These are phyloP conservation scores for Citrullus amarus DNA, from an alignment of 306 rosid species.

Conservation along the genomic window DNA sequence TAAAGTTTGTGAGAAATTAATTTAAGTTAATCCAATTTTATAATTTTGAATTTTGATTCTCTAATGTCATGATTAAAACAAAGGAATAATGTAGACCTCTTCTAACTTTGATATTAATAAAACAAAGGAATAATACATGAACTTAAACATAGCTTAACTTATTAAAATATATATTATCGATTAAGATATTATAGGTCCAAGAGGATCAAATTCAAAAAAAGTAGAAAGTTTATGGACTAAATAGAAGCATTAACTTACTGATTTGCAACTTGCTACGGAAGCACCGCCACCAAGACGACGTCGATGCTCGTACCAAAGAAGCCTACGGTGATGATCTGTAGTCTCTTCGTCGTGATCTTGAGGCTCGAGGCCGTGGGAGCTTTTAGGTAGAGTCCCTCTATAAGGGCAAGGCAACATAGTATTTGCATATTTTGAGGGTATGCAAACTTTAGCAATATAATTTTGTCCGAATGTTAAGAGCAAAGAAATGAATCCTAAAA, in stretches of 20 bases:
- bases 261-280: conserved; percentile 13
- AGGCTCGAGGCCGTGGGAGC: not conserved
- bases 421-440: conserved; percentile 26
- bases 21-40: too few species aligned
- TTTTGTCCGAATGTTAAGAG: conserved; percentile 75
- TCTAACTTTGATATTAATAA: too few species aligned
- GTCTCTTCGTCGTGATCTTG: not conserved
- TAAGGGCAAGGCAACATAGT: conserved; percentile 75
- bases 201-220: too few species aligned
- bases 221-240: not conserved
- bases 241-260: conserved; percentile 18
- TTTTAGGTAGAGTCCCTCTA: not conserved
- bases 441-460: conserved; percentile 47
- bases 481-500: conserved; percentile 87
- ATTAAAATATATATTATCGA: too few species aligned
- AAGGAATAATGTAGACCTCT: too few species aligned
- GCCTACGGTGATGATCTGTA: conserved; percentile 41
- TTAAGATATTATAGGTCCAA: not conserved
- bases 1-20: not conserved
- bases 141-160: too few species aligned
- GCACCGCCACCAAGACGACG: conserved; percentile 24
- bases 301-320: conserved; percentile 59
- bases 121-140: too few species aligned
- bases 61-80: too few species aligned
- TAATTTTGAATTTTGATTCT: too few species aligned